These are phyloP conservation scores for Lumnitzera littorea DNA, from an alignment of 345 rosid genomes.

Conservation along the genomic window DNA sequence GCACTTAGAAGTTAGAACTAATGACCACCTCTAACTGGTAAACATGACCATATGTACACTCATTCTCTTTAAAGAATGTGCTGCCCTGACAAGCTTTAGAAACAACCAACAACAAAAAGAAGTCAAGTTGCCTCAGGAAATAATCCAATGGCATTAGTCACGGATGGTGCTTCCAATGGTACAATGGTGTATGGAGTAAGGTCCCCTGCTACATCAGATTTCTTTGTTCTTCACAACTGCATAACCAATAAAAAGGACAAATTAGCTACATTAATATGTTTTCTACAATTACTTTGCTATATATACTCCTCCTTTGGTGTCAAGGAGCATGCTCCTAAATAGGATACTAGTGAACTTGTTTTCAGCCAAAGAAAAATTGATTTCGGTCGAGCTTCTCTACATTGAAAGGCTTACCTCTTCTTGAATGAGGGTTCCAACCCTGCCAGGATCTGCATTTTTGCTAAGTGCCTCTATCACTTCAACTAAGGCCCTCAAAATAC, in stretches of 20 bases:
- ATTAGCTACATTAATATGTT: too few species aligned
- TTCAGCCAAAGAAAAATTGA: too few species aligned
- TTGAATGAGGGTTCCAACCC: conserved; percentile 73
- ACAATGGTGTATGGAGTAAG: conserved; percentile 83
- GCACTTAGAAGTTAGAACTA: too few species aligned
- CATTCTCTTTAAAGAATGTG: neutral
- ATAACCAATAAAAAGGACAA: conserved; percentile 7
- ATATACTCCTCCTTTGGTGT: too few species aligned
- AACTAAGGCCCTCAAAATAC: conserved; percentile 75
- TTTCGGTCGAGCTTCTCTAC: too few species aligned
- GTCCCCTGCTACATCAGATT: conserved; percentile 65
- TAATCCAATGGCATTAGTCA: conserved; percentile 78
- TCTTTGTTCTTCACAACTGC: conserved; percentile 67
- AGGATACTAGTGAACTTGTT: neutral
- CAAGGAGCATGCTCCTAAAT: too few species aligned
- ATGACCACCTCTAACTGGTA: neutral
- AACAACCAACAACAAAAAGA: neutral
- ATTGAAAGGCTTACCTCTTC: conserved; percentile 53
- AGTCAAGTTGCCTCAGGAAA: conserved; percentile 76
- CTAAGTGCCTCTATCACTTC: conserved; percentile 90
- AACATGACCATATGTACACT: neutral
- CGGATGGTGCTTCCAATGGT: conserved; percentile 77
- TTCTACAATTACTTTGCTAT: too few species aligned
- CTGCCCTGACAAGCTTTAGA: neutral
- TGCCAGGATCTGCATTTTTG: conserved; percentile 78